These are phyloP conservation scores for Boletus rubescentipes DNA, from an alignment of 768 basidiomycete species.

Conservation along the genomic window DNA sequence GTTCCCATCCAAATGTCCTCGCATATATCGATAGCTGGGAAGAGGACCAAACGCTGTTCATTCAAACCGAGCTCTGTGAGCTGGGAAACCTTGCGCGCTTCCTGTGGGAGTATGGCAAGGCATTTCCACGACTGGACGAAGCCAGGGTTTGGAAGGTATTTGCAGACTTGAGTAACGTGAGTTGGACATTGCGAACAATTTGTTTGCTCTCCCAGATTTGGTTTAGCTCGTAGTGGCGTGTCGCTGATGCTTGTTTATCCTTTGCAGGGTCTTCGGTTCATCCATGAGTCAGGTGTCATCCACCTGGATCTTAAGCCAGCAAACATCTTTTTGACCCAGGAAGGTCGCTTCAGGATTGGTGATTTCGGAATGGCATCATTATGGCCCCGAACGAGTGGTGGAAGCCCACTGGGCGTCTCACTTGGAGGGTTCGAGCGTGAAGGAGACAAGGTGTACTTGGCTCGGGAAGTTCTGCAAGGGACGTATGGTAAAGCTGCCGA, in stretches of 20 bases:
- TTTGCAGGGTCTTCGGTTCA: constrained; percentile 77
- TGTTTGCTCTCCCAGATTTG: constrained; percentile 13
- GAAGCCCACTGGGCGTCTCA: constrained; percentile 36
- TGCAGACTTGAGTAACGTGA: constrained; percentile 84
- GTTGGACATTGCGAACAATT: constrained; percentile 30
- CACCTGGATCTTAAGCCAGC: constrained; percentile 98
- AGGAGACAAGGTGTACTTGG: constrained; percentile 96
- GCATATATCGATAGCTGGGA: constrained; percentile 96
- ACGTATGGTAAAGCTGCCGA: constrained; percentile 92
- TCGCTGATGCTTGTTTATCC: constrained; percentile 27
- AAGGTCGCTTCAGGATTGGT: constrained; percentile 92
- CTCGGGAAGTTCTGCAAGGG: constrained; percentile 92
- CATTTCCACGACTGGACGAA: constrained; percentile 85
- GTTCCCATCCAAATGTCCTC: constrained; percentile 76
- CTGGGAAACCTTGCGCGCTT: constrained; percentile 90
- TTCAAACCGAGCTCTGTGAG: constrained; percentile 93
- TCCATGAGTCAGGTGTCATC: constrained; percentile 85
- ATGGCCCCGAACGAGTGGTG: constrained; percentile 64
- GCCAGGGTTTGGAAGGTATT: constrained; percentile 95
- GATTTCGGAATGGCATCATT: constrained; percentile 99
- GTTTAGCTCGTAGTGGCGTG: constrained; percentile 24
- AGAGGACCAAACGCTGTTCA: constrained; percentile 81
- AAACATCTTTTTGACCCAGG: constrained; percentile 87
- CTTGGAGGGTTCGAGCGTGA: constrained; percentile 81
- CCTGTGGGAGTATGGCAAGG: constrained; percentile 86